Evolutionary conservation across 2,329 filamentous ascomycete genomes (phyloP), one percentile per base, ranked within the genome.

Genomic region (Fusarium anguioides): DNA sequence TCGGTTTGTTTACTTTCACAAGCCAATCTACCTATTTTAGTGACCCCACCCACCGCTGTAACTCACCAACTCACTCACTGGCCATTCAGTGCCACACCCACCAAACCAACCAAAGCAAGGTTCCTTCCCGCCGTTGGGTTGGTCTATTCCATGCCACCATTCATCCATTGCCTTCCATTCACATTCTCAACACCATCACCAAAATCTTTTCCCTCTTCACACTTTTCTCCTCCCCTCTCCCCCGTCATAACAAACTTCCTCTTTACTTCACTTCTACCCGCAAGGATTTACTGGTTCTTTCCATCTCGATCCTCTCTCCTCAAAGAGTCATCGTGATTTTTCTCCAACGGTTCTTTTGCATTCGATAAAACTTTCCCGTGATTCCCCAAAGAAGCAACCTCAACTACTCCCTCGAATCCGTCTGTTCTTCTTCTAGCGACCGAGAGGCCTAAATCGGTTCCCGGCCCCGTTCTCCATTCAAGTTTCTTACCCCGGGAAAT

Each of bases 1-100:
- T 52, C 27, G n/a, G 50, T 71, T 72, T 72, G 70, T 72, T 72
- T 72, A 72, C 70, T 69, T 68, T 62, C 26, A 3, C 52, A 55
- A 64, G 31, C 39, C 39, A 36, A 42, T 21, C 40, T 41, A 56
- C 64, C 39, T n/a, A n/a, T n/a, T n/a, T n/a, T n/a, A n/a, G n/a
- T n/a, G n/a, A n/a, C n/a, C n/a, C n/a, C n/a, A n/a, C n/a, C n/a
- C n/a, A n/a, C n/a, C n/a, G n/a, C n/a, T n/a, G n/a, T n/a, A n/a
- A n/a, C n/a, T n/a, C n/a, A n/a, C 63, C 59, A 54, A 60, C 5
- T 49, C 35, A 26, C 39, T 18, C 24, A 18, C 17, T 52, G 23
- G 11, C 51, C 51, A 53, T 26, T 50, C 14, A 17, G 46, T 36
- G 45, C 45, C 31, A 35, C 51, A 41, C 41, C 29, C 33, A 27